Base-by-base conservation (phyloP, 805 yeast genomes). In the Jamesozyma spencerorum region DNA sequence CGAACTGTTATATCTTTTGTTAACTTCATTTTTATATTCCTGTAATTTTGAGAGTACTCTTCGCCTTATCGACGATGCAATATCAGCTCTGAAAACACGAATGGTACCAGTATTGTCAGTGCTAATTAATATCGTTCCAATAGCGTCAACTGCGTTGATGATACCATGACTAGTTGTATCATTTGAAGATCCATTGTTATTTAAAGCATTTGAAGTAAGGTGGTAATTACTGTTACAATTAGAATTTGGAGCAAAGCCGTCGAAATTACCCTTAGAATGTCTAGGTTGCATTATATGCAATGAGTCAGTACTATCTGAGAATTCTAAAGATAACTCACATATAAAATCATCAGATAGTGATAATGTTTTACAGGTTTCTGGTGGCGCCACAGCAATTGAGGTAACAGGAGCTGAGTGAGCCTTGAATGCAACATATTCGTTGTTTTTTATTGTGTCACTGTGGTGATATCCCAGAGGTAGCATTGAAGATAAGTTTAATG, bases 291-390 rank as follows among this genome's bases (percentile, higher is more conserved):
- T 7, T 10, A 43, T 20, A 43, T 43, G 38, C 10, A 34, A 30
- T 18, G 17, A 20, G 18, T 43, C 43, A 17, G 20, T 28, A 11
- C 37, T 39, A 19, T 41, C 49, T 26, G 51, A 46, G 20, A 58
- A 52, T 28, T 63, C 63, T 29, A 54, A 48, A 18, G 63, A 59
- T 33, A 84, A 55, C 45, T 85, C 94, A 58, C 72, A 85, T 4
- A 88, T 75, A 6, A 83, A 75, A 60, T 87, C 97, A 52, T 83
- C 82, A 1, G 94, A 81, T 31, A 79, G 64, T 36, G 81, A 79
- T 32, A 88, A 59, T 8, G 81, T 63, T 47, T 76, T 77, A 37
- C 73, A 68, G 0, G 95, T 81, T 3, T 67, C 68, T 12, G 74
- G 62, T 0, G 96, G 95, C 1, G 94, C 95, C 62, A 85, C 75